Percentiles rank a stretch among this genome's conserved stretches.
Evolutionary conservation across 352 stramenopile species (phyloP).

Genomic region (Thraustotheca clavata): DNA sequence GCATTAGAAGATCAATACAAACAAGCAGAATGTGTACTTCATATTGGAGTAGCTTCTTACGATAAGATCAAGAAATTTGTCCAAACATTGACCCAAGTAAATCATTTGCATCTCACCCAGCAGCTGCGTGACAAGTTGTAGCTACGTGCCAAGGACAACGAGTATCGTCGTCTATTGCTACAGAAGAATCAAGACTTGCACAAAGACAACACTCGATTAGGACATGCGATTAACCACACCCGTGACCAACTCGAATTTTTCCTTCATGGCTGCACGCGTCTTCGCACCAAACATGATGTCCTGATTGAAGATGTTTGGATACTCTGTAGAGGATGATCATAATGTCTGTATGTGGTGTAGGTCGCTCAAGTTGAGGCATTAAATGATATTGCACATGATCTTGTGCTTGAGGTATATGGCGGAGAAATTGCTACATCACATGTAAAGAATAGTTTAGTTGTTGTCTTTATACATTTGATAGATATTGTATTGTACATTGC

Average conservation of each 20-base stretch:
- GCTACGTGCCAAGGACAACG: slow-evolving; percentile 51
- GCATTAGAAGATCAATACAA: slow-evolving; percentile 54
- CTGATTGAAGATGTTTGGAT: slow-evolving; percentile 35
- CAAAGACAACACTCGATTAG: slow-evolving; percentile 47
- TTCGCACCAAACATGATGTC: slow-evolving; percentile 52
- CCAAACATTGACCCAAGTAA: slow-evolving; percentile 35
- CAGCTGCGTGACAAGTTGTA: not conserved
- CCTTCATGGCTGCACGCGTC: slow-evolving; percentile 59
- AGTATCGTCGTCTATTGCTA: slow-evolving; percentile 42
- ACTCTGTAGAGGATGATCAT: not conserved
- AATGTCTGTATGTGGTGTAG: not conserved
- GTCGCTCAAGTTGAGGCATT: slow-evolving; percentile 41
- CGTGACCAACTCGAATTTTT: slow-evolving; percentile 68
- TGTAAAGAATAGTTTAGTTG: no score
- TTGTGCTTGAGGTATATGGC: slow-evolving; percentile 50
- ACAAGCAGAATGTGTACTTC: slow-evolving; percentile 39
- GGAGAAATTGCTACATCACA: slow-evolving; percentile 48
- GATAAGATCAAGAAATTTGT: slow-evolving; percentile 73
- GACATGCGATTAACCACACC: slow-evolving; percentile 50
- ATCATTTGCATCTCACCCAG: not conserved
- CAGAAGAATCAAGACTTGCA: slow-evolving; percentile 39
- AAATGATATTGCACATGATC: slow-evolving; percentile 44
- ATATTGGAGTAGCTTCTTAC: slow-evolving; percentile 49
- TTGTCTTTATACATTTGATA: not conserved
- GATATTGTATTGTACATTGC: slow-evolving; percentile 5